Base-by-base conservation (phyloP, 2,329 filamentous ascomycete genomes). In the Penicillium sp. region DNA sequence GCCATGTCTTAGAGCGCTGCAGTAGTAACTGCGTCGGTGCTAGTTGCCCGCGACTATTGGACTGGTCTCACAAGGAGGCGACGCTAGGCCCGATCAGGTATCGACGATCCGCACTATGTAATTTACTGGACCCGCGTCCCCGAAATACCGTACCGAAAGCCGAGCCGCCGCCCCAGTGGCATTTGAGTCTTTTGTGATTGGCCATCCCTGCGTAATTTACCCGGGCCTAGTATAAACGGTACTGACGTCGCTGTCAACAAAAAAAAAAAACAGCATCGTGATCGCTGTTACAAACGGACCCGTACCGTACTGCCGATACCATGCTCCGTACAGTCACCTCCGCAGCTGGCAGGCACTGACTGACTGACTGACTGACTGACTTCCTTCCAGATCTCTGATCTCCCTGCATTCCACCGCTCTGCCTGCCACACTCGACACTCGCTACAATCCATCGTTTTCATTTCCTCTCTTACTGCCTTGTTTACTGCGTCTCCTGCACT, bases 11-110 rank as follows among this genome's bases (percentile, higher is more conserved):
- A 38, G 33, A 38, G 7, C n/a, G n/a, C n/a, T n/a, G n/a, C n/a
- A n/a, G n/a, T n/a, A n/a, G n/a, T n/a, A n/a, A n/a, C n/a, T n/a
- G n/a, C n/a, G n/a, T n/a, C n/a, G n/a, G n/a, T n/a, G n/a, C n/a
- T n/a, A 43, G 6, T 12, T 3, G 11, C 8, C n/a, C 1, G 18
- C 18, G 40, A 12, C 40, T 7, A 52, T 52, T 52, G 49, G 49
- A 52, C 49, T 21, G 49, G 49, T 52, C 49, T 52, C 49, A 52
- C 30, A 38, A 21, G 48, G 48, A 20, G n/a, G 30, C 33, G 20
- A 11, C 28, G 48, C 48, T 38, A 38, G 33, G 24, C 20, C 23
- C 48, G 33, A 2, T 33, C 20, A 6, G 9, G 38, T 11, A 43
- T 18, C 20, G n/a, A 43, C 18, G 18, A 23, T 43, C 40, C 40